Evolutionary conservation across 768 basidiomycete genomes (phyloP).

Genomic region (Lactifluus subvellereus): DNA sequence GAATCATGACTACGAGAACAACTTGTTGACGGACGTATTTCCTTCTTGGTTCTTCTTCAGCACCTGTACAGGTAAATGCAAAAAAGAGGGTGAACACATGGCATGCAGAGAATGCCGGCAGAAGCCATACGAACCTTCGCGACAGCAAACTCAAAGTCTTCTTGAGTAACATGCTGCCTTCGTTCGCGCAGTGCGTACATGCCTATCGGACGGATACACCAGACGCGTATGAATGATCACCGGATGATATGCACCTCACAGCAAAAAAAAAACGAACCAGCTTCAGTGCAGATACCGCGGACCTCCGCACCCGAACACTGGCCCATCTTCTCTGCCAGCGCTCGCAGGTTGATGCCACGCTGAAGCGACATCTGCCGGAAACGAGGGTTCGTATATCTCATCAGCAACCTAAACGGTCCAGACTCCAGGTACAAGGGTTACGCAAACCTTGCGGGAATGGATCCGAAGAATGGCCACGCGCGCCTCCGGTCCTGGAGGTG

Average conservation of each 20-base stretch:
- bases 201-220: constrained; percentile 38
- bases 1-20: constrained; percentile 62
- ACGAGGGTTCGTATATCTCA: background rate
- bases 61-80: constrained; percentile 39
- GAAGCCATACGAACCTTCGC: constrained; percentile 60
- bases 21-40: constrained; percentile 89
- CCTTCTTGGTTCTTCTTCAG: constrained; percentile 96
- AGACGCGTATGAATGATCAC: background rate
- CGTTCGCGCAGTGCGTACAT: constrained; percentile 97
- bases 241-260: background rate
- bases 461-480: constrained; percentile 96
- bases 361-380: constrained; percentile 84
- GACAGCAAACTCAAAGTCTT: constrained; percentile 98
- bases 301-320: constrained; percentile 98
- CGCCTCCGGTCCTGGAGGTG: constrained; percentile 94
- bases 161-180: constrained; percentile 94
- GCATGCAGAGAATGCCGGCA: background rate
- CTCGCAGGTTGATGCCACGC: constrained; percentile 94
- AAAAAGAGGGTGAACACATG: background rate
- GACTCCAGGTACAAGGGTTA: background rate
- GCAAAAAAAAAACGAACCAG: constrained; percentile 47
- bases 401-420: background rate
- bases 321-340: constrained; percentile 98
- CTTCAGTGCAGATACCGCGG: constrained; percentile 94
- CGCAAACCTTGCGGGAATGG: constrained; percentile 82